phyloP scores from a whole-genome alignment of 139 green algal genomes.

The Chlamydomonas eustigma region DNA sequence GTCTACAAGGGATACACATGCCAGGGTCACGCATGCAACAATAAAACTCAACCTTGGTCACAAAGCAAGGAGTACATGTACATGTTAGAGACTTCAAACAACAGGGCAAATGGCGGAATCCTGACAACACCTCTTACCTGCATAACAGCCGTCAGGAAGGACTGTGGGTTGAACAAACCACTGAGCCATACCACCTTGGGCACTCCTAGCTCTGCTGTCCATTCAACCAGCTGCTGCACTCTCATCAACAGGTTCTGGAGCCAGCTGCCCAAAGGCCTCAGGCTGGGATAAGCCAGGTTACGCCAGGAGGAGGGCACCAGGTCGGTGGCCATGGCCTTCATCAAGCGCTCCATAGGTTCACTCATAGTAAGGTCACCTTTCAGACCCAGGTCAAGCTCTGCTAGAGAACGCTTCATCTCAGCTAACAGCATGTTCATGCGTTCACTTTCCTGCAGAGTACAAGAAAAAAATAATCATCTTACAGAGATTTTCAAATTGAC shows the following conservation, averaged over 20 bases:
- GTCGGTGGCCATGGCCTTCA: conserved; percentile 66
- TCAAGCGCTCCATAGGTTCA: conserved; percentile 82
- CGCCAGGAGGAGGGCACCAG: conserved; percentile 68
- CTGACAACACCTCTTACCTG: too few species aligned
- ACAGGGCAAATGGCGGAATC: too few species aligned
- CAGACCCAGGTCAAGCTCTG: conserved; percentile 89
- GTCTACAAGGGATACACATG: too few species aligned
- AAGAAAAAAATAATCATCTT: too few species aligned
- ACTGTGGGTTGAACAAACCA: conserved; percentile 90
- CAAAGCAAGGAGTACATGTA: too few species aligned
- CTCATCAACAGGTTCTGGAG: conserved; percentile 71
- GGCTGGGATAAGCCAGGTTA: conserved; percentile 72
- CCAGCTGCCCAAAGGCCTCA: conserved; percentile 70
- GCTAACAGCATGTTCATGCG: conserved; percentile 83
- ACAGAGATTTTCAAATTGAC: too few species aligned
- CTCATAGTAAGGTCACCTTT: conserved; percentile 90
- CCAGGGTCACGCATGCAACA: too few species aligned
- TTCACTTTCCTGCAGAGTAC: too few species aligned
- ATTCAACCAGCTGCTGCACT: conserved; percentile 78
- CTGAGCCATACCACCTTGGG: conserved; percentile 82
- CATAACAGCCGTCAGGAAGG: conserved; percentile 91
- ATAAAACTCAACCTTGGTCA: too few species aligned
- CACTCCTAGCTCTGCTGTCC: conserved; percentile 72
- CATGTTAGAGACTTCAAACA: too few species aligned
- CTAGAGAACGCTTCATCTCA: conserved; percentile 73